Percentiles rank a stretch among this genome's conserved stretches.
Evolutionary conservation across 768 basidiomycete genomes (phyloP).

Genomic region (Lactarius quietus): DNA sequence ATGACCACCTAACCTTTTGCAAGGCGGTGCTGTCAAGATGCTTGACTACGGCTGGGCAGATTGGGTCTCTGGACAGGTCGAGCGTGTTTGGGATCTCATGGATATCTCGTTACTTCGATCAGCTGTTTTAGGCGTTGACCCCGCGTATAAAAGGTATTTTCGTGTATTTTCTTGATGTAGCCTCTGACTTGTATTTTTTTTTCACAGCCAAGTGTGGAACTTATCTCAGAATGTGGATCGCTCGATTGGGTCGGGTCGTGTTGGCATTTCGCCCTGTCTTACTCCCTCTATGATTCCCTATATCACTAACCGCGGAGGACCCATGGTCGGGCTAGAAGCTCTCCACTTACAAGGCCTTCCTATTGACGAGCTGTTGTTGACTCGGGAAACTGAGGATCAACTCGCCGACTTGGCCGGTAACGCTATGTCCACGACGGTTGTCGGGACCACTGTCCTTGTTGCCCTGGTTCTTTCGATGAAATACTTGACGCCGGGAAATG

Average conservation of each 20-base stretch:
- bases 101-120: constrained; percentile 85
- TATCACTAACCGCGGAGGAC: constrained; percentile 92
- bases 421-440: constrained; percentile 97
- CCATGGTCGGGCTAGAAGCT: constrained; percentile 91
- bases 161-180: background rate
- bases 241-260: constrained; percentile 72
- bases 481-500: constrained; percentile 63
- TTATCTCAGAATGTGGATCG: constrained; percentile 96
- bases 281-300: constrained; percentile 98
- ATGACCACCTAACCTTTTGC: background rate
- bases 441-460: constrained; percentile 83
- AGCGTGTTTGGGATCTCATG: constrained; percentile 93
- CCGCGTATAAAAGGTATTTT: constrained; percentile 82
- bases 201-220: constrained; percentile 82
- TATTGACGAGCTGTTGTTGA: constrained; percentile 85
- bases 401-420: constrained; percentile 94
- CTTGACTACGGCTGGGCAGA: constrained; percentile 92
- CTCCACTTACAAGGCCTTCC: constrained; percentile 93
- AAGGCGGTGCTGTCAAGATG: constrained; percentile 79
- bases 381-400: constrained; percentile 90
- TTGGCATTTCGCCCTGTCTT: constrained; percentile 88
- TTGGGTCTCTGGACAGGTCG: constrained; percentile 90
- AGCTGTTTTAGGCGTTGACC: constrained; percentile 76
- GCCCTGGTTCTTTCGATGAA: constrained; percentile 67
- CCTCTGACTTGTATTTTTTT: constrained; percentile 4